These are phyloP conservation scores for Ustilago loliicola DNA, from an alignment of 1,284 basidiomycete genomes.

Conservation along the genomic window DNA sequence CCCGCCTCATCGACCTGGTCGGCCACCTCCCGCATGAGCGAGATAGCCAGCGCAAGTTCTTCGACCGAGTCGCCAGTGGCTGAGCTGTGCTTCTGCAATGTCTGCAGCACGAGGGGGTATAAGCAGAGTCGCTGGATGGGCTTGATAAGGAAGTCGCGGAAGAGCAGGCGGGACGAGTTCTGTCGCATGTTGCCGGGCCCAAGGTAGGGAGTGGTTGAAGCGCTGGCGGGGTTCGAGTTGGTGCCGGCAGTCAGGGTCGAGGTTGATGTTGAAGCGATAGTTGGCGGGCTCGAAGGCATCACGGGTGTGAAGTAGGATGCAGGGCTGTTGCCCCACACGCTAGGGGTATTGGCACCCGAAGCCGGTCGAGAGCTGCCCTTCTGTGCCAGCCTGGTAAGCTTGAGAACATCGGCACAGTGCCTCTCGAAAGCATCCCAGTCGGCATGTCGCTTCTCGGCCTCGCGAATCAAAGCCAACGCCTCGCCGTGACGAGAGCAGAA, in stretches of 20 bases:
- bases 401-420: conserved; percentile 60
- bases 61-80: conserved; percentile 34
- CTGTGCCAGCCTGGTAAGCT: conserved; percentile 25
- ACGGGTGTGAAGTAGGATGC: conserved; percentile 45
- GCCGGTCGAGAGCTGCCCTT: conserved; percentile 33
- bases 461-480: conserved; percentile 63
- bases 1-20: conserved; percentile 67
- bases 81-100: conserved; percentile 59
- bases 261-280: conserved; percentile 23
- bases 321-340: conserved; percentile 29
- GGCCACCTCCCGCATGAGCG: conserved; percentile 59
- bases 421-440: conserved; percentile 67
- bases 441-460: conserved; percentile 62
- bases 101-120: conserved; percentile 67
- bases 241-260: conserved; percentile 24
- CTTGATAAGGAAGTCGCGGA: conserved; percentile 69
- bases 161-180: conserved; percentile 56
- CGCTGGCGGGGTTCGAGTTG: conserved; percentile 25
- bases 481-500: conserved; percentile 69
- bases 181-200: conserved; percentile 26
- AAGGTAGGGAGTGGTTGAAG: conserved; percentile 26
- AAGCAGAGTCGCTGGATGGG: conserved; percentile 69
- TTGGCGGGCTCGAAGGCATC: conserved; percentile 17
- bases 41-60: conserved; percentile 56
- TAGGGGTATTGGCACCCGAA: conserved; percentile 46